phyloP scores from a whole-genome alignment of 2,329 filamentous ascomycete species.

The Calonectria naviculata region DNA sequence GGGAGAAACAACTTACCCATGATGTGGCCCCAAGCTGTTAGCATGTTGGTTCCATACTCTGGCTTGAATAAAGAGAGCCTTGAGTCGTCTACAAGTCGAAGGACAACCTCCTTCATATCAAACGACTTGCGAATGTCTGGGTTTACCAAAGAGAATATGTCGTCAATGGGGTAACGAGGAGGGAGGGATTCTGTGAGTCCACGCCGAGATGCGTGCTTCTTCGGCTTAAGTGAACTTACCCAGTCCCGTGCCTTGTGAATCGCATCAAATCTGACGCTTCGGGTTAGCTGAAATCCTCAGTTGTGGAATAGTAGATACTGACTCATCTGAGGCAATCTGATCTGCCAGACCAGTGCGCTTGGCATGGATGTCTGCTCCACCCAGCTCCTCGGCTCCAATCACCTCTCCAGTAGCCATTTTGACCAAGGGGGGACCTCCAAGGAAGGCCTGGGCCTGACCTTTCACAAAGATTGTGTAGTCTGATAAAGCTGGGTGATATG shows the following conservation, averaged over 20 bases:
- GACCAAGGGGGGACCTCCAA: conserved; percentile 56
- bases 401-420: conserved; percentile 59
- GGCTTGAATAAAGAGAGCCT: conserved; percentile 52
- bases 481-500: conserved; percentile 38
- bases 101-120: conserved; percentile 48
- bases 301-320: conserved; percentile 19
- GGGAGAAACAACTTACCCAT: conserved; percentile 19
- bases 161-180: conserved; percentile 47
- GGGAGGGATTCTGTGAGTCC: conserved; percentile 20
- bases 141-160: conserved; percentile 49
- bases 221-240: conserved; percentile 54
- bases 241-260: conserved; percentile 25
- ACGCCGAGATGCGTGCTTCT: conserved; percentile 19
- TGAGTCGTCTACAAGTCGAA: conserved; percentile 55
- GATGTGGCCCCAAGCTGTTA: conserved; percentile 53
- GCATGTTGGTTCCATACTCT: conserved; percentile 49
- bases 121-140: conserved; percentile 48
- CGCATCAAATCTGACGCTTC: conserved; percentile 17
- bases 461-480: conserved; percentile 51
- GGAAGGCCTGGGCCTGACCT: conserved; percentile 55
- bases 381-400: conserved; percentile 53
- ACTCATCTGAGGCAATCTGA: conserved; percentile 54
- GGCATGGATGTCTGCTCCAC: conserved; percentile 54
- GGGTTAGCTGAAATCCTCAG: background rate
- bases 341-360: conserved; percentile 54